Base-by-base conservation (phyloP, 345 rosid species). In the Hibiscus trionum region DNA sequence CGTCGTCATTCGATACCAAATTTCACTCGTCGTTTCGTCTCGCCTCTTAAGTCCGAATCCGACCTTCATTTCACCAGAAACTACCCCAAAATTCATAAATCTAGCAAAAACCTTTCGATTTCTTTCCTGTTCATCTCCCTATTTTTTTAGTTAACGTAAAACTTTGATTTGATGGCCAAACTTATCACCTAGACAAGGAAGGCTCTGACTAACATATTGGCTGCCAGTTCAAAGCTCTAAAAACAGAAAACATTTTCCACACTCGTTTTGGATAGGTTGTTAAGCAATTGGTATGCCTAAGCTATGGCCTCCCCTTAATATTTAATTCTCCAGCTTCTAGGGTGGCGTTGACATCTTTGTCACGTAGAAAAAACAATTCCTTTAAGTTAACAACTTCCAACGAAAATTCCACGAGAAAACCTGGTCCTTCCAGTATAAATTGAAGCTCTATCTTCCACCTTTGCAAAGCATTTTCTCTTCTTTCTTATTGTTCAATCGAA, bases 181-280 rank as follows among this genome's bases (percentile, higher is more conserved):
- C 73, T 46, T 55, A 76, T 14, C 79, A 56, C 47, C 65, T 68
- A 64, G 82, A 80, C 37, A 80, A 72, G 66, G 74, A 78, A 69
- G 57, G 27, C 80, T 74, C 79, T 42, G 39, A 14, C 65, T 61
- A 21, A 21, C 29, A 56, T 21, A 56, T 56, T 56, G 60, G 27
- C 4, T 55, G 10, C 60, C 60, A 8, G 27, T 56, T 56, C 60
- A 56, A 50, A 50, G 55, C 55, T 50, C 55, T 21, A 19, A 8
- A 56, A 14, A 7, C 19, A 50, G 14, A 56, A 7, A 19, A 19
- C 19, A 19, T 21, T 56, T 19, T 56, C 29, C 14, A 14, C 60
- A 56, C 60, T 56, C 29, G 29, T 56, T 56, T 56, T 19, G 26
- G 29, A 4, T 56, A 56, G 60, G 60, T 9, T 56, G 60, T 56